Base-by-base conservation (phyloP, 108 stramenopile species). In the Conticribra weissflogii region DNA sequence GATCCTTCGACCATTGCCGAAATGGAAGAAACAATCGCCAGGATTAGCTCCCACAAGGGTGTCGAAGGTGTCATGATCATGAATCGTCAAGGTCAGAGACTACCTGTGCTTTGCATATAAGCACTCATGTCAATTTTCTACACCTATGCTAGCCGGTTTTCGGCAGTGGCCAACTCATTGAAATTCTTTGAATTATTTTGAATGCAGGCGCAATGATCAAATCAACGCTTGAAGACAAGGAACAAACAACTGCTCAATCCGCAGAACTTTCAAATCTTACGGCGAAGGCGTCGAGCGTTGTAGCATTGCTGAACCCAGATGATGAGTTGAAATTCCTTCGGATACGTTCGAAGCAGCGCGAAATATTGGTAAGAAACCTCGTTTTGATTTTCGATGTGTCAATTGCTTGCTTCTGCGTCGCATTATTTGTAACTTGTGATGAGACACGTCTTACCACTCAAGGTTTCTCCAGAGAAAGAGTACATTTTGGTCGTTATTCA, bases 11-110 rank as follows among this genome's bases (percentile, higher is more conserved):
- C 56, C 41, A 65, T 46, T 59, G 63, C 65, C 33, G 85, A 86
- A 59, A 83, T 81, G 56, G 80, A 86, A 78, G 79, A 80, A 41
- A 86, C 82, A 7, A 54, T 86, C 27, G 68, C 79, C 28, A 79
- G 85, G 29, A 83, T 86, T 48, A 56, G 65, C 9, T 83, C 81
- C 3, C 85, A 85, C 63, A 83, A 82, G 53, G 85, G 85, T 22
- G 82, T 85, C 0, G 74, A 83, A 45, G 79, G 79, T 8, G 82
- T 85, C 15, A 67, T 85, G 30, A 83, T 85, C 24, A 68, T 83
- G 78, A 64, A 78, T 74, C 53, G 66, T 62, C 55, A 70, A 60
- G 72, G 69, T 74, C n/a, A n/a, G n/a, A n/a, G n/a, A n/a, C n/a
- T n/a, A n/a, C n/a, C n/a, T n/a, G n/a, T n/a, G n/a, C n/a, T n/a